Percentiles rank a stretch among this genome's conserved stretches.
phyloP scores from a whole-genome alignment of 2,329 filamentous ascomycete genomes.

The Diaporthe batatas region DNA sequence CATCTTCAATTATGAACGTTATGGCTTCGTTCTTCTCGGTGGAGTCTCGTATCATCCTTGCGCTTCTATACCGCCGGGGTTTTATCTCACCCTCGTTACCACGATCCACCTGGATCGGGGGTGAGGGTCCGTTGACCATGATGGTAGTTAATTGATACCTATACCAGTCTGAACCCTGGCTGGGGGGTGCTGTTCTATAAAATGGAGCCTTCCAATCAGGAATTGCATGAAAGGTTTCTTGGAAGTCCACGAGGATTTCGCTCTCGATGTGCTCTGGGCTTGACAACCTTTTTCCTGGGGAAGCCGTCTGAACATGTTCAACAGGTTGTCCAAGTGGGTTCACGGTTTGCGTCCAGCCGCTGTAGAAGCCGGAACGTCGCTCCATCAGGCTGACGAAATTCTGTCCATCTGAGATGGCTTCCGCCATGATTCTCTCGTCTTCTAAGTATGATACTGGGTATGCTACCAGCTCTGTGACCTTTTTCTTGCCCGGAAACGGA shows the following conservation, averaged over 20 bases:
- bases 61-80: too few relatives aligned
- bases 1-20: not conserved
- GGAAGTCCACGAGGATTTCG: constrained; percentile 17
- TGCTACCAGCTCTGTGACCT: not conserved
- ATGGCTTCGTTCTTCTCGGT: rapidly evolving
- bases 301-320: rapidly evolving
- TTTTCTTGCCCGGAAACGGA: not conserved
- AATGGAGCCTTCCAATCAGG: not conserved
- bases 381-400: not conserved
- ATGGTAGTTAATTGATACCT: too few relatives aligned
- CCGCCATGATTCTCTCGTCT: not conserved
- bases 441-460: constrained; percentile 21
- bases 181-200: not conserved
- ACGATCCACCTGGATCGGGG: not conserved
- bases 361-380: not conserved
- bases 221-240: constrained; percentile 1
- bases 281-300: rapidly evolving
- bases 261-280: constrained; percentile 19
- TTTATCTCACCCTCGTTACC: not conserved
- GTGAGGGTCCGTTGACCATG: too few relatives aligned
- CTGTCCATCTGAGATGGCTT: not conserved
- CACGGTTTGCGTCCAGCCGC: constrained; percentile 12
- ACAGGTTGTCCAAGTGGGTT: not conserved
- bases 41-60: not conserved
- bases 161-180: too few relatives aligned